These are phyloP conservation scores for Plasmodium vinckei DNA, from an alignment of 169 alveolate species.

Conservation along the genomic window DNA sequence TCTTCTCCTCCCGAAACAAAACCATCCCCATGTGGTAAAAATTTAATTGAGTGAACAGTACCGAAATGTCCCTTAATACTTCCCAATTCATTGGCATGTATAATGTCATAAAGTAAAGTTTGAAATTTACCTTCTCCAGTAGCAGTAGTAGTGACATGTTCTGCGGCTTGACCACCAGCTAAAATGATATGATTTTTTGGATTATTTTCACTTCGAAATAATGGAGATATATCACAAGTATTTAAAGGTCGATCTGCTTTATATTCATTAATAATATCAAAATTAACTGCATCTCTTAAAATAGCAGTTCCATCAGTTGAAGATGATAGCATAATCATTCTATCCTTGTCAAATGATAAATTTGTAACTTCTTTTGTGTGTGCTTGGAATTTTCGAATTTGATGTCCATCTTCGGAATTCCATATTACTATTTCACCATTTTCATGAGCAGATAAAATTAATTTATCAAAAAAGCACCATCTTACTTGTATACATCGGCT, in stretches of 20 bases:
- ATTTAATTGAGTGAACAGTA: constrained; percentile 94
- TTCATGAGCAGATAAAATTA: constrained; percentile 90
- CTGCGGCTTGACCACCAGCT: constrained; percentile 94
- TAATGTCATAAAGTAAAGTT: constrained; percentile 91
- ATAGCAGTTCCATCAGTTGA: constrained; percentile 92
- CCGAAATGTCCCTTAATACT: constrained; percentile 97
- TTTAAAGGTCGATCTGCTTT: constrained; percentile 91
- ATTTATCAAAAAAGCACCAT: constrained; percentile 93
- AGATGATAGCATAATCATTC: constrained; percentile 89
- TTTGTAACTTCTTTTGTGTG: constrained; percentile 90
- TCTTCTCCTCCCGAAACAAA: constrained; percentile 97
- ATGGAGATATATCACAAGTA: constrained; percentile 91
- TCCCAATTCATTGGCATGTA: constrained; percentile 93
- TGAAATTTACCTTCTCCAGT: constrained; percentile 96
- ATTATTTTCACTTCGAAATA: constrained; percentile 81
- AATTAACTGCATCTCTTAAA: constrained; percentile 89
- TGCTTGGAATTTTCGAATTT: constrained; percentile 84
- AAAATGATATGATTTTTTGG: constrained; percentile 88
- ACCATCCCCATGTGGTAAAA: constrained; percentile 93
- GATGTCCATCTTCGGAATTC: constrained; percentile 86
- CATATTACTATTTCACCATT: constrained; percentile 90
- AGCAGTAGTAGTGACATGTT: constrained; percentile 92
- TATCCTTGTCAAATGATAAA: constrained; percentile 86
- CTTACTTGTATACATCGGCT: constrained; percentile 86
- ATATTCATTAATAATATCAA: constrained; percentile 87